phyloP scores from a whole-genome alignment of 2,329 filamentous ascomycete genomes.

The Fusarium algeriense region DNA sequence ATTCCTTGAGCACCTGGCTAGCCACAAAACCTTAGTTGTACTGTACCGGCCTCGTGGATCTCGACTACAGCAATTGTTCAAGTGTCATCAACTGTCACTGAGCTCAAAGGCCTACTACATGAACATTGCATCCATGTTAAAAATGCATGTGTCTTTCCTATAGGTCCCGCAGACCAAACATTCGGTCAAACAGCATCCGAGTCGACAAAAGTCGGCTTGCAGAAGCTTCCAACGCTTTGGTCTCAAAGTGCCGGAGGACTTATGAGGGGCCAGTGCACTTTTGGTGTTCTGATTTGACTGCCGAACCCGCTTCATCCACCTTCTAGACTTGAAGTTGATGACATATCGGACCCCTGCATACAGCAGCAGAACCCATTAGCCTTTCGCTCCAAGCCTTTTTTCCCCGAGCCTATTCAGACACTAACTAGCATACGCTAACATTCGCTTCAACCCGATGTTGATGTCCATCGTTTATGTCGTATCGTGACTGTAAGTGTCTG shows the following conservation, averaged over 20 bases:
- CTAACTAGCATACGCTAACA: constrained; percentile 1
- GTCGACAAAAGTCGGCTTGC: background rate
- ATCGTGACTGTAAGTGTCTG: background rate
- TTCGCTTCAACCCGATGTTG: background rate
- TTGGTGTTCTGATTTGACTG: constrained; percentile 22
- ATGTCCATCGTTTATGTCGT: background rate
- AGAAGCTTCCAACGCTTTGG: constrained; percentile 1
- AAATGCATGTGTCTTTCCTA: background rate
- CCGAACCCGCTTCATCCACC: constrained; percentile 27
- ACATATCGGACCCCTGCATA: constrained; percentile 31
- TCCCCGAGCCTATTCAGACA: background rate
- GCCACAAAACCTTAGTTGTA: background rate
- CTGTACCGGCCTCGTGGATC: background rate
- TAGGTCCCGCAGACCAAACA: background rate
- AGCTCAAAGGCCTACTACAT: background rate
- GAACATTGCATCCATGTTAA: background rate
- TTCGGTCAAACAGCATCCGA: background rate
- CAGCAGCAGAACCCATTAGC: background rate
- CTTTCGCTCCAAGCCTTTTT: background rate
- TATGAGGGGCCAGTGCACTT: constrained; percentile 3
- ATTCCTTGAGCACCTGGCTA: background rate
- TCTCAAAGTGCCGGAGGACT: constrained; percentile 11
- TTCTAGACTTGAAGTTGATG: constrained; percentile 23
- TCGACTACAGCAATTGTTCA: background rate
- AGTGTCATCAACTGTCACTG: background rate